Base-by-base conservation (phyloP, 306 rosid genomes). In the Hippophae rhamnoides region DNA sequence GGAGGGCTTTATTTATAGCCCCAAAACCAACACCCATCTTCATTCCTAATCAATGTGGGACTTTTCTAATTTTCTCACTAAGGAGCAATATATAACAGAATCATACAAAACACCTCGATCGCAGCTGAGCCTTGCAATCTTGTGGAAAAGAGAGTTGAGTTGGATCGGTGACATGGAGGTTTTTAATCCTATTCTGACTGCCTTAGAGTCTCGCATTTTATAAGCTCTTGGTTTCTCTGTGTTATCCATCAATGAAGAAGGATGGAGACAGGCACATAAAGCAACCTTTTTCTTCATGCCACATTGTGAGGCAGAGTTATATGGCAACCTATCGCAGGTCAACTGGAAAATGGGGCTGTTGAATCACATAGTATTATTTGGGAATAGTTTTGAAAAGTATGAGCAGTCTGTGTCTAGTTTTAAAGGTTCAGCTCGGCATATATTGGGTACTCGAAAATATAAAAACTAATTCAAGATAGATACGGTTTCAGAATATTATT, bases 161-260 rank as follows among this genome's bases (percentile, higher is more conserved):
- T 87, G 94, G 95, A 82, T 87, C 54, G 90, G 82, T 60, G 77
- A 58, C 62, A 72, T 87, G 0, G 97, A 83, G 69, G 86, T 87
- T 10, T 90, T 86, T 59, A 95, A 90, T 77, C 97, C 94, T 40
- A 8, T 87, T 76, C 95, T 90, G 51, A 86, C 94, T 31, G 74
- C 67, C 10, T 74, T 80, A 0, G 94, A 87, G 60, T 69, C 84
- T 54, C 75, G 60, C 40, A 82, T 84, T 62, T 56, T 87, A 65
- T 84, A 81, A 64, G 59, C 83, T 44, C 74, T 87, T 5, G 82
- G 82, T 56, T 84, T 86, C 63, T 77, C 82, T n/a, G 89, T 84
- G 60, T 66, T 84, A 46, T 73, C 89, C 3, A 13, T 79, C 41
- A 87, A 90, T 7, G 94, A 90, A 75, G 82, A 81, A 44, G 95